Evolutionary conservation across 305 asterid genomes (phyloP), one percentile per base, ranked within the genome.

Genomic region (Galium porrigens): DNA sequence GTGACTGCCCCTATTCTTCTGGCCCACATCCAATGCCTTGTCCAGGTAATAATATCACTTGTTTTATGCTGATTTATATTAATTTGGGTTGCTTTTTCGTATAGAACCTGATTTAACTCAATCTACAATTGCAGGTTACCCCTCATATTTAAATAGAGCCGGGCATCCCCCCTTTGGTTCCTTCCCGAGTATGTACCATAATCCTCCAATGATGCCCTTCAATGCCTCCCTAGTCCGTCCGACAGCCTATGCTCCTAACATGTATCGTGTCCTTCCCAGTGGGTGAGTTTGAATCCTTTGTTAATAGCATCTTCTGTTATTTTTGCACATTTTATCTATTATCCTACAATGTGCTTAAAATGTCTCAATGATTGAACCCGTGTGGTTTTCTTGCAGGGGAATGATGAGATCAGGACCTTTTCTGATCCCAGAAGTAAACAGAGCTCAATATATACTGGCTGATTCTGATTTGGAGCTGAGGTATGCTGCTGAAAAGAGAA

Each of bases 141-240:
- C 81, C 61, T 83, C 87, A 10, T 86, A 80, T 70, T 91, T 94
- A 94, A 81, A 80, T 75, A 74, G 78, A 76, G 72, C 82, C 70
- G 60, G 80, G 33, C 58, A 74, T 71, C 77, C 91, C 54, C 78
- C 80, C 27, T 64, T 63, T 61, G 68, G 79, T 61, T 86, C 89
- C 17, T 82, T 78, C 71, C 80, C 78, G 70, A 76, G 74, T 77
- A 78, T 85, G 75, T 86, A 86, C 49, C 60, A 69, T 54, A 80
- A 68, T 77, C 87, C 89, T 61, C 74, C 81, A 39, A 82, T 79
- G 87, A 82, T 84, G 85, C 79, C 83, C 30, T 88, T 81, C 82
- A 81, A 76, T 79, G 81, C 87, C 52, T 59, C 82, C 67, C 67
- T 82, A 72, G 79, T 82, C 72, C 87, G 87, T 15, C 66, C 61